Evolutionary conservation across 1,284 basidiomycete genomes (phyloP).

Genomic region (Coniophora puteana): DNA sequence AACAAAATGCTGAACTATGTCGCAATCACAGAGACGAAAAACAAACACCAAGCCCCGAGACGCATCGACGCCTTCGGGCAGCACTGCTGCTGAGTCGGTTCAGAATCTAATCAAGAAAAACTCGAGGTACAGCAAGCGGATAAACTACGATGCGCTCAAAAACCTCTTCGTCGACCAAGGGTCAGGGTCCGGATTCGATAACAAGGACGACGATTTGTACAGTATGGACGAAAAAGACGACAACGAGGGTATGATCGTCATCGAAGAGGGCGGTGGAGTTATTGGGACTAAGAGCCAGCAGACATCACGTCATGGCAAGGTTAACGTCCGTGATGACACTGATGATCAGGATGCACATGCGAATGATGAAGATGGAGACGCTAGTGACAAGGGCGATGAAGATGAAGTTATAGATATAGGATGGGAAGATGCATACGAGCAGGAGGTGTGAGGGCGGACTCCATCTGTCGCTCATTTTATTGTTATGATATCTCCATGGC

Average conservation of each 20-base stretch:
- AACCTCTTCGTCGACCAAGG: slow-evolving; percentile 69
- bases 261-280: slow-evolving; percentile 40
- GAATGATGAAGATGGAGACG: slow-evolving; percentile 22
- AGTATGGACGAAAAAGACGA: slow-evolving; percentile 53
- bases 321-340: too few species aligned
- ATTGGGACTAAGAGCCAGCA: slow-evolving; percentile 13
- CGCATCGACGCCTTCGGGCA: slow-evolving; percentile 66
- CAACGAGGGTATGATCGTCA: slow-evolving; percentile 38
- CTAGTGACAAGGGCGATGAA: slow-evolving; percentile 31
- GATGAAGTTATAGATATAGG: slow-evolving; percentile 20
- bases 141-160: slow-evolving; percentile 86
- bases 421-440: slow-evolving; percentile 41
- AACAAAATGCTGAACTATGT: too few species aligned
- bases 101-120: slow-evolving; percentile 79
- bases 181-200: slow-evolving; percentile 35
- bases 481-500: slow-evolving; percentile 3
- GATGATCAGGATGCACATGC: slow-evolving; percentile 2
- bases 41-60: slow-evolving; percentile 67
- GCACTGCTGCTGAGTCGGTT: slow-evolving; percentile 78
- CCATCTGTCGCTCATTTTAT: not conserved
- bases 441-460: slow-evolving; percentile 30
- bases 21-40: slow-evolving; percentile 72
- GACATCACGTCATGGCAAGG: slow-evolving; percentile 14
- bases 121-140: slow-evolving; percentile 81
- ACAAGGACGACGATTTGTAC: slow-evolving; percentile 34